Evolutionary conservation across 768 basidiomycete genomes (phyloP).

Genomic region (Suillus decipiens): DNA sequence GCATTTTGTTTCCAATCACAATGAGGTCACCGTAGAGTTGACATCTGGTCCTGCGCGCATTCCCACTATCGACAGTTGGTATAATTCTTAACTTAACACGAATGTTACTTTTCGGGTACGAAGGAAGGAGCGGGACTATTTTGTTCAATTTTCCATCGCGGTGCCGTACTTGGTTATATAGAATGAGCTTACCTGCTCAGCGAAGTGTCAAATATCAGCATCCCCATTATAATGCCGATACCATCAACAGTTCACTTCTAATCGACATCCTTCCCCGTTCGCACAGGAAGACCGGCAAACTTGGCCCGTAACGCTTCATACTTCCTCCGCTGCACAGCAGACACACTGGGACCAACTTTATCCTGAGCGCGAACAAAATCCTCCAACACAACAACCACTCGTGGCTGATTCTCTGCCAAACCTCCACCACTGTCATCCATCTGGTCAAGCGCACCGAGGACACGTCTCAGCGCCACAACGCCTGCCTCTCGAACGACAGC

Average conservation of each 20-base stretch:
- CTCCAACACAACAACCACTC: conserved; percentile 51
- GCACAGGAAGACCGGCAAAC: conserved; percentile 77
- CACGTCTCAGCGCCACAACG: conserved; percentile 73
- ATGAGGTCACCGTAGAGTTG: too few species aligned
- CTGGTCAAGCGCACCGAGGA: conserved; percentile 65
- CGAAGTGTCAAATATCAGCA: neutral
- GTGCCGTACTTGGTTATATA: too few species aligned
- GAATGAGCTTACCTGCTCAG: too few species aligned
- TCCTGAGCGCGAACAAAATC: conserved; percentile 78
- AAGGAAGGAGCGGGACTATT: too few species aligned
- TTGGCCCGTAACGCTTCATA: conserved; percentile 82
- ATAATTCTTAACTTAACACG: too few species aligned
- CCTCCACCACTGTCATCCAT: conserved; percentile 41
- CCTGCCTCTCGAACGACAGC: conserved; percentile 89
- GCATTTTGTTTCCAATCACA: too few species aligned
- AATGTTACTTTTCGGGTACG: too few species aligned
- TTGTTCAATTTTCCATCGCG: too few species aligned
- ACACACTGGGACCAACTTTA: conserved; percentile 89
- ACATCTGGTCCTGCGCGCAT: too few species aligned
- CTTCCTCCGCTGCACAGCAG: conserved; percentile 71
- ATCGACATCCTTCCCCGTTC: conserved; percentile 38
- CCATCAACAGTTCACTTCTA: neutral
- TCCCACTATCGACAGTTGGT: too few species aligned
- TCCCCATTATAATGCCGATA: neutral
- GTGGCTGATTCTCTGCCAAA: conserved; percentile 20